phyloP scores from a whole-genome alignment of 176 grass and related monocot genomes.

The Triticum dicoccoides region DNA sequence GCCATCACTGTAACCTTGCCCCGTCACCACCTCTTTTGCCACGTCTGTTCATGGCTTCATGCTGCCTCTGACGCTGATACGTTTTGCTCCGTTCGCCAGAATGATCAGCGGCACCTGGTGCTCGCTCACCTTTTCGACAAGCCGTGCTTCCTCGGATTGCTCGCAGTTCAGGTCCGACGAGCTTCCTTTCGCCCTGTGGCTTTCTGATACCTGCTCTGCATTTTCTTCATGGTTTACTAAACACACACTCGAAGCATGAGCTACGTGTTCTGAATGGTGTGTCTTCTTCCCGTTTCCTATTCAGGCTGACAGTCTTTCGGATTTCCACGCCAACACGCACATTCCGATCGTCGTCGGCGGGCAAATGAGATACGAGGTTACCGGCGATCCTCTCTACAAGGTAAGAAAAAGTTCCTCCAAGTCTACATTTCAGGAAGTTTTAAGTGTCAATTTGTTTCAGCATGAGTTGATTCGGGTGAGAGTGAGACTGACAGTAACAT shows the following conservation, averaged over 20 bases:
- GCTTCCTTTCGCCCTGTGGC: neutral
- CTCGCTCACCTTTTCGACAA: conserved; percentile 94
- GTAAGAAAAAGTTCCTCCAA: conserved; percentile 35
- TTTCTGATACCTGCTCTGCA: neutral
- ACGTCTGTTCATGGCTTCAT: neutral
- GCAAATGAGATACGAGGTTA: conserved; percentile 91
- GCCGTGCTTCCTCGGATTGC: conserved; percentile 90
- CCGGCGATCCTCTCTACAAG: conserved; percentile 94
- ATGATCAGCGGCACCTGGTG: conserved; percentile 73
- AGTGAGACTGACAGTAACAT: neutral
- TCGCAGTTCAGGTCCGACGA: conserved; percentile 69
- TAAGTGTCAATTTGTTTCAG: neutral
- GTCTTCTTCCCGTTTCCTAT: neutral
- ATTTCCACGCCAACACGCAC: conserved; percentile 89
- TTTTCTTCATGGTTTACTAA: neutral
- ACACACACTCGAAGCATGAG: neutral
- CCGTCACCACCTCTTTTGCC: neutral
- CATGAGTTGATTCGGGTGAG: neutral
- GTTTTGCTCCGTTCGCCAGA: conserved; percentile 26
- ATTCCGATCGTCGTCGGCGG: conserved; percentile 83
- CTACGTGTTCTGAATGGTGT: neutral
- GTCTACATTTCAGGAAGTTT: conserved; percentile 5
- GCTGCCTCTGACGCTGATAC: neutral
- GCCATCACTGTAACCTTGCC: conserved; percentile 53
- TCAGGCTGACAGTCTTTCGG: conserved; percentile 83